Evolutionary conservation across 495 filamentous ascomycete genomes (phyloP), one percentile per base, ranked within the genome.

Genomic region (Copromyces sp.): DNA sequence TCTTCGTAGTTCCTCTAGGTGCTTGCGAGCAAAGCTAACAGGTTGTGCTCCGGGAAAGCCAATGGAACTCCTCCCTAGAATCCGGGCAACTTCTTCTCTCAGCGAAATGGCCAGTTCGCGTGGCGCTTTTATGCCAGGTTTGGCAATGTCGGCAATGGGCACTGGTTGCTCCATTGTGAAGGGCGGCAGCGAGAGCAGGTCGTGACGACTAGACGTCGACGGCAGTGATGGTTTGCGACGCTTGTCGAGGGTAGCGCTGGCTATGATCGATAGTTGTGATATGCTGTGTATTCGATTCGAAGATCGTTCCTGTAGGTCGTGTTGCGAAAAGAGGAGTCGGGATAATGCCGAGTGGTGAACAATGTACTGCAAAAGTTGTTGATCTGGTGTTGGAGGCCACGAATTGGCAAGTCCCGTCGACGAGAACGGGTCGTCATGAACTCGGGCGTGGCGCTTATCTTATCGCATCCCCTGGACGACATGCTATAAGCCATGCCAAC

Each of bases 21-120:
- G 95, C 72, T 87, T 84, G 32, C 89, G 82, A 68, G 91, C 86
- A 79, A 99, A 98, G 77, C 91, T 94, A 71, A 99, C 94, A 14
- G 95, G 95, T 81, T 99, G 95, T 68, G 95, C 95, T 75, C 95
- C 95, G 4, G 95, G 95, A 73, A 99, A 99, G 72, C 79, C 84
- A 37, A 82, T 79, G 65, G 86, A 87, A 71, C 83, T 87, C 73
- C 93, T 87, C 37, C 88, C 86, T 4, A 99, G 89, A 42, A 99
- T 86, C 12, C 82, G 73, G 24, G 93, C 92, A 65, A 99, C 94
- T 79, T 93, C 90, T 72, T 83, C 81, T 68, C 92, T 90, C 79
- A 97, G 86, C 17, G 82, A 81, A 32, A 86, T 79, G 20, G 88
- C 84, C 35, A 93, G 83, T 0, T 86, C 82, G 47, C 78, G 81